A percentile compares a stretch with the other conserved stretches of the same genome.
Evolutionary conservation across 495 filamentous ascomycete genomes (phyloP).

Genomic region (Penicillium psychrofluorescens): DNA sequence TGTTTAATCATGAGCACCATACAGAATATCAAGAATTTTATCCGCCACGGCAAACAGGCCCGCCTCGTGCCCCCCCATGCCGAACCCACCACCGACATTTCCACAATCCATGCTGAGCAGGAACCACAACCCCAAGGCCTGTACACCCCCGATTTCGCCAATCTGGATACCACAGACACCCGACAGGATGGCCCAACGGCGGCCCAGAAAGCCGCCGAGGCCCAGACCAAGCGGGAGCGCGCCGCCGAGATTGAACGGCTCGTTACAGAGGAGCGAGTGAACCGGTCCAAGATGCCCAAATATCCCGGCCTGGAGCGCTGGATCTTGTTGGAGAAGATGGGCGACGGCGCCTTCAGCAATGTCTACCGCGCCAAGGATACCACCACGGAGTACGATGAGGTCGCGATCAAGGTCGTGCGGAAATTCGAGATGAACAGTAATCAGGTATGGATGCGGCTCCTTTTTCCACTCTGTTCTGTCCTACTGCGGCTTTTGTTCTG

Average conservation of each 20-base stretch:
- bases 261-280: slow-evolving; percentile 83
- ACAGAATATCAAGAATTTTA: slow-evolving; percentile 93
- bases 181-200: slow-evolving; percentile 54
- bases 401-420: slow-evolving; percentile 96
- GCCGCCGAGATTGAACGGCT: slow-evolving; percentile 65
- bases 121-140: slow-evolving; percentile 44
- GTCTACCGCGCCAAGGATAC: slow-evolving; percentile 84
- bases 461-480: slow-evolving; percentile 12
- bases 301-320: slow-evolving; percentile 92
- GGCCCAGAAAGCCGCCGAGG: slow-evolving; percentile 45
- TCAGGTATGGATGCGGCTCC: slow-evolving; percentile 82
- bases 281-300: slow-evolving; percentile 73
- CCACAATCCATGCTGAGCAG: slow-evolving; percentile 59
- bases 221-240: slow-evolving; percentile 37
- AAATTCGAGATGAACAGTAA: slow-evolving; percentile 98
- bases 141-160: slow-evolving; percentile 47
- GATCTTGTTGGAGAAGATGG: slow-evolving; percentile 94
- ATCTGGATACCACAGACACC: slow-evolving; percentile 38
- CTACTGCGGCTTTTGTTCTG: slow-evolving; percentile 4
- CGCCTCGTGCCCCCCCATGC: slow-evolving; percentile 57
- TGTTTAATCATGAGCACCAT: slow-evolving; percentile 63
- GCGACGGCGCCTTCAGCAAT: slow-evolving; percentile 97
- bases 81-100: slow-evolving; percentile 62
- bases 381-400: slow-evolving; percentile 61
- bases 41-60: slow-evolving; percentile 96